Base-by-base conservation (phyloP, 1,284 basidiomycete species). In the Ceratobasidium sp. region DNA sequence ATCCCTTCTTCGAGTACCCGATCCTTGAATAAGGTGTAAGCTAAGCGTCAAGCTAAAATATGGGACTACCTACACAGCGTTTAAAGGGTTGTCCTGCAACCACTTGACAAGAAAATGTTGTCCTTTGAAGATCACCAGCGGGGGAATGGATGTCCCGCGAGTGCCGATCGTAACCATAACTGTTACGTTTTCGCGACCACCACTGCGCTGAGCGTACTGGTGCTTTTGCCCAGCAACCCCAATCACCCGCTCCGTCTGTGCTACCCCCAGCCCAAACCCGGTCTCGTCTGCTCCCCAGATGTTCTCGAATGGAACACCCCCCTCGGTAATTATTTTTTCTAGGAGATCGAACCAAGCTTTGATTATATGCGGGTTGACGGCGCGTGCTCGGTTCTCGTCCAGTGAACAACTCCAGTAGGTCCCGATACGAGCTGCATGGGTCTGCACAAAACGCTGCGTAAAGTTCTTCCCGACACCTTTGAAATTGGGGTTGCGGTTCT, bases 201-300 rank as follows among this genome's bases (percentile, higher is more conserved):
- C 84, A 69, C 79, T 80, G 3, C 82, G 80, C 74, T 77, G 78
- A 57, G 81, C 81, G 66, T 85, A 82, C 79, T 86, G 85, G 0
- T 77, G 81, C 54, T 85, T 85, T 17, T 81, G 81, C 2, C 84
- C 83, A 13, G 76, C 44, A 10, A 50, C 61, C 5, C 83, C 84
- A 71, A 84, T 70, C 2, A 85, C 84, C 10, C 80, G 56, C 13
- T 84, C 79, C 10, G 69, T 81, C 1, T 81, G 81, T 50, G 71
- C 66, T 52, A 82, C 73, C 1, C 80, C 79, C 5, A 80, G 77
- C 13, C 80, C 82, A 79, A 84, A 83, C 3, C 85, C 82, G 73
- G 81, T 84, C 80, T 86, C 83, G 76, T 86, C 85, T 84, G 85
- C 85, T 17, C 82, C 82, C 73, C 84, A 85, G 12, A 84, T 83